Evolutionary conservation across 75 land plant species (phyloP).

Genomic region (Gnetum montanum): DNA sequence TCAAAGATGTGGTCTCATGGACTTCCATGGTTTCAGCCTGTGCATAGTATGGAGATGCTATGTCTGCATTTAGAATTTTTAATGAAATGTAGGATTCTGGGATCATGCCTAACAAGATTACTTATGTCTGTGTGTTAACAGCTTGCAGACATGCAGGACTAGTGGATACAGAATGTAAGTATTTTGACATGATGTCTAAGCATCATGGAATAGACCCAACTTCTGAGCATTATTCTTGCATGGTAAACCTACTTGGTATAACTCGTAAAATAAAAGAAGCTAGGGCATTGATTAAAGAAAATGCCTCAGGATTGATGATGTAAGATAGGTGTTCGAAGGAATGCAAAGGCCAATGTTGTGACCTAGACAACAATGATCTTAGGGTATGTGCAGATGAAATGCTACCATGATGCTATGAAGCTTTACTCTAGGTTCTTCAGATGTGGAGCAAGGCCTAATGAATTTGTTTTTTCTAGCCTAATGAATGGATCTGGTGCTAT

Average conservation of each 20-base stretch:
- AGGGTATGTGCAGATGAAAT: conserved; percentile 43
- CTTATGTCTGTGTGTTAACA: too few species aligned
- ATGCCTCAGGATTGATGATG: conserved; percentile 39
- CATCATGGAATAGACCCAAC: too few species aligned
- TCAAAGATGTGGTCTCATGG: conserved; percentile 12
- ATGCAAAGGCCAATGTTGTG: conserved; percentile 57
- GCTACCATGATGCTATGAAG: conserved; percentile 33
- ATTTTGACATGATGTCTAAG: too few species aligned
- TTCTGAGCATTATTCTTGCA: too few species aligned
- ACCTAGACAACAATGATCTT: conserved; percentile 75
- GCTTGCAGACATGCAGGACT: too few species aligned
- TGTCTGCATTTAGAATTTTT: conserved; percentile 10
- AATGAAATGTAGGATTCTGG: conserved; percentile 15
- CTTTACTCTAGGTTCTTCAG: conserved; percentile 34
- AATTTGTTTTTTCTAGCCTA: conserved; percentile 57
- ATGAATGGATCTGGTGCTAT: conserved; percentile 41
- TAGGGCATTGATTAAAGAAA: too few species aligned
- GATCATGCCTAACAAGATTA: conserved; percentile 9
- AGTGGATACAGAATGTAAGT: too few species aligned
- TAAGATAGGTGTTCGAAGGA: conserved; percentile 47
- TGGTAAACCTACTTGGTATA: too few species aligned
- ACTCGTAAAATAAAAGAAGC: too few species aligned
- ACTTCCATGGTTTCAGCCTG: conserved; percentile 13
- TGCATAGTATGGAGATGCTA: conserved; percentile 7
- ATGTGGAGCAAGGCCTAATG: conserved; percentile 33